These are phyloP conservation scores for Citrullus amarus DNA, from an alignment of 306 rosid species.

Conservation along the genomic window DNA sequence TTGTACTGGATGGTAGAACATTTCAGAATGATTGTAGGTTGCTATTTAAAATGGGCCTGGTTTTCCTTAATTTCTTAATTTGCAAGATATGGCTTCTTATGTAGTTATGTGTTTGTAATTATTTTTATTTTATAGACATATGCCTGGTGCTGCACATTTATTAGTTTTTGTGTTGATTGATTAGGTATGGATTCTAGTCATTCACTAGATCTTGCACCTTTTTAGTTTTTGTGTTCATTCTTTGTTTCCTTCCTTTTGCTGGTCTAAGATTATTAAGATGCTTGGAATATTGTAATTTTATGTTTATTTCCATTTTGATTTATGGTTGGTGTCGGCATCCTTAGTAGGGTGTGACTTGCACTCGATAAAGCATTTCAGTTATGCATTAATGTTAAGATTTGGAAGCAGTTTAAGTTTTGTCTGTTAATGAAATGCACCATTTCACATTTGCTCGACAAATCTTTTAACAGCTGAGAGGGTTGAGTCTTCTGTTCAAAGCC, in stretches of 20 bases:
- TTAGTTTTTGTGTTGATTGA: neutral
- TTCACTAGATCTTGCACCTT: neutral
- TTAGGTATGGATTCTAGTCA: neutral
- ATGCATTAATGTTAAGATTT: neutral
- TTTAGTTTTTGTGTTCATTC: neutral
- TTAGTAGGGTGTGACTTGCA: neutral
- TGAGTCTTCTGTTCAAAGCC: constrained; percentile 41
- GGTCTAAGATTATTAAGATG: neutral
- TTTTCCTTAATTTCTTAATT: neutral
- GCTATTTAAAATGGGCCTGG: neutral
- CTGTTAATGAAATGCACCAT: neutral
- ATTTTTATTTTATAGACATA: neutral
- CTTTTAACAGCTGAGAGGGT: constrained; percentile 52
- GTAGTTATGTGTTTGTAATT: neutral
- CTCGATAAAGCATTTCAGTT: neutral
- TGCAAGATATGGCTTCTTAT: neutral
- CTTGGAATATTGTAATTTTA: neutral
- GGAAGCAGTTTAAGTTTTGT: constrained; percentile 6
- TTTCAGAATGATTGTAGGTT: neutral
- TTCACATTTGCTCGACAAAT: constrained; percentile 2
- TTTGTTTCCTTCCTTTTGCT: neutral
- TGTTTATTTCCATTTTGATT: neutral
- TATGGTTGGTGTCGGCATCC: neutral
- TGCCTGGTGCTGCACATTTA: neutral
- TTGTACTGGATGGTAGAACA: neutral